Conservation (phyloP, 164 flowering plant genomes). For the Liquidambar formosana region DNA sequence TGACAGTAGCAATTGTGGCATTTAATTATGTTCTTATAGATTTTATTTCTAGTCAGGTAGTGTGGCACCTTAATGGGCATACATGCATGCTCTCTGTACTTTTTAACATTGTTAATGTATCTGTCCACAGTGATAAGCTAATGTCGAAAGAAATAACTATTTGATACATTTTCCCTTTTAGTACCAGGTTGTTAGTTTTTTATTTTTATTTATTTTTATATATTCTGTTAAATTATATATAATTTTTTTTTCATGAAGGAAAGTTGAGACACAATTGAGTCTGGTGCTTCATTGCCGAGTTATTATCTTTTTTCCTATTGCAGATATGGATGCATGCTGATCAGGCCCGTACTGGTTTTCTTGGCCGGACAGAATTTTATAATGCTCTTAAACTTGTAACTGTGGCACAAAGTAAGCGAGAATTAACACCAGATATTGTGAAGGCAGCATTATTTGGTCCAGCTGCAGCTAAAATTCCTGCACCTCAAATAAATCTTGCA, state of each 20-base stretch:
- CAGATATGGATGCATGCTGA: constrained; percentile 95
- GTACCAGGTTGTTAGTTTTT: too few species aligned
- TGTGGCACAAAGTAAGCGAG: constrained; percentile 92
- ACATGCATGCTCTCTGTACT: background rate
- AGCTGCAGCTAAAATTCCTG: constrained; percentile 91
- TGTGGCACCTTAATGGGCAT: background rate
- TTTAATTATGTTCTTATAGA: background rate
- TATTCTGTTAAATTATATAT: too few species aligned
- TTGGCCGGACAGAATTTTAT: constrained; percentile 79
- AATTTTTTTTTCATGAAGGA: background rate
- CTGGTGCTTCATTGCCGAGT: background rate
- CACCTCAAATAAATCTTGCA: constrained; percentile 80
- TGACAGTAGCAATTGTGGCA: background rate
- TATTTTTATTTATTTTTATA: too few species aligned
- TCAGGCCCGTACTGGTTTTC: constrained; percentile 73
- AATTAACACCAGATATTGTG: constrained; percentile 86
- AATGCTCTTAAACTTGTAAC: constrained; percentile 95
- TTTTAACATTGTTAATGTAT: too few species aligned
- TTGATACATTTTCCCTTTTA: too few species aligned
- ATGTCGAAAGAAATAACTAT: too few species aligned
- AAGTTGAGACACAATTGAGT: background rate
- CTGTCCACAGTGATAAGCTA: too few species aligned
- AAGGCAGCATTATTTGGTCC: constrained; percentile 87
- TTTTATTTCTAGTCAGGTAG: background rate
- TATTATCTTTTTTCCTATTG: constrained; percentile 6